These are phyloP conservation scores for Entonaema liquescens DNA, from an alignment of 495 filamentous ascomycete species.

Conservation along the genomic window DNA sequence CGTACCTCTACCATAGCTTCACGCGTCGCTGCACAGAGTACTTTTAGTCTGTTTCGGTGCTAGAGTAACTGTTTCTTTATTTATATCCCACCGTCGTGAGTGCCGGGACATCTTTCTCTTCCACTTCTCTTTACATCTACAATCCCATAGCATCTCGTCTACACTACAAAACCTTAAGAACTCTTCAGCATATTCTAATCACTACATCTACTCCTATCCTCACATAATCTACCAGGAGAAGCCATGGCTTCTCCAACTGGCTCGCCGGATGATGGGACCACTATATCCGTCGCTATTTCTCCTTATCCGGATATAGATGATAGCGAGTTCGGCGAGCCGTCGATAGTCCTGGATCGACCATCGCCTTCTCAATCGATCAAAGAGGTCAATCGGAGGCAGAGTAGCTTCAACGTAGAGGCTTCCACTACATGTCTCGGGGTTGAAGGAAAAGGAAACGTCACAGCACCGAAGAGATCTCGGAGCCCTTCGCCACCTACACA, in stretches of 20 bases:
- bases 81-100: background rate
- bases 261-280: background rate
- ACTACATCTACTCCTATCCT: background rate
- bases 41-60: background rate
- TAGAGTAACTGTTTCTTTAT: background rate
- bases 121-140: background rate
- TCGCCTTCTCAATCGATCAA: background rate
- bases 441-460: background rate
- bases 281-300: background rate
- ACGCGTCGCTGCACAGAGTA: background rate
- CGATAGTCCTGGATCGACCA: background rate
- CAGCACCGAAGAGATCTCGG: background rate
- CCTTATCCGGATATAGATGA: background rate
- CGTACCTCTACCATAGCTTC: background rate
- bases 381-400: background rate
- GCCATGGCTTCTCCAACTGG: background rate
- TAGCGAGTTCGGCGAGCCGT: background rate
- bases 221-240: background rate
- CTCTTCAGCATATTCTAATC: background rate
- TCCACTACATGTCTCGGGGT: background rate
- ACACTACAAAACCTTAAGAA: background rate
- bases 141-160: background rate
- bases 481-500: background rate
- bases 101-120: background rate
- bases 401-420: background rate